Evolutionary conservation across 2,329 filamentous ascomycete genomes (phyloP), one percentile per base, ranked within the genome.

Genomic region (Trichoderma breve): DNA sequence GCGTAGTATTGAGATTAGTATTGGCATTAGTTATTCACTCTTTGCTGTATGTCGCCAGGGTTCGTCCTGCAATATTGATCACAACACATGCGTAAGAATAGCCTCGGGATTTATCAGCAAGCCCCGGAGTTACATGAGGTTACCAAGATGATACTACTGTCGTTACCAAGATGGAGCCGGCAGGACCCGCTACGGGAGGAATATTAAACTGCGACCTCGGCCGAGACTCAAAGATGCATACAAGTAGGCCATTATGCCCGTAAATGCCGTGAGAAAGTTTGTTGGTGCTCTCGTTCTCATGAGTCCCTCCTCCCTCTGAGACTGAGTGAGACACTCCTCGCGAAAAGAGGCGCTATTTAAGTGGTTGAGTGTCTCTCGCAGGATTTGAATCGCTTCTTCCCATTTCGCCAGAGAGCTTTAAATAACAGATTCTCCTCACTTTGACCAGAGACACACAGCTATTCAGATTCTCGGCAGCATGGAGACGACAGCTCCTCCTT

Each of bases 101-200:
- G 21, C 9, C 51, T 67, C 51, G 64, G 32, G 51, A 70, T 70
- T 70, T 51, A 62, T 70, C 57, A 70, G 66, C 66, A 62, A 51
- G 30, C 15, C 21, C 34, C 66, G 66, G 66, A 70, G n/a, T 62
- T 70, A 61, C 18, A 61, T 28, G 21, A 24, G 6, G 57, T 28
- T 51, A 51, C 57, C 67, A 61, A 34, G 57, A 61, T 61, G 32
- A 32, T 28, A 64, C 8, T 30, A 11, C 26, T 58, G 28, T 28
- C 15, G 26, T 65, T 12, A 15, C 28, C 51, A 58, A 14, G 26
- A 61, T 51, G 28, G 34, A 36, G 21, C 32, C 15, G 14, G 9
- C 3, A 57, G 55, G 66, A 61, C 66, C 66, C 66, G 66, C 66
- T 34, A n/a, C 57, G 57, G 67, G 18, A 34, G 55, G 21, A 60